These are phyloP conservation scores for Vararia minispora DNA, from an alignment of 768 basidiomycete species.

Conservation along the genomic window DNA sequence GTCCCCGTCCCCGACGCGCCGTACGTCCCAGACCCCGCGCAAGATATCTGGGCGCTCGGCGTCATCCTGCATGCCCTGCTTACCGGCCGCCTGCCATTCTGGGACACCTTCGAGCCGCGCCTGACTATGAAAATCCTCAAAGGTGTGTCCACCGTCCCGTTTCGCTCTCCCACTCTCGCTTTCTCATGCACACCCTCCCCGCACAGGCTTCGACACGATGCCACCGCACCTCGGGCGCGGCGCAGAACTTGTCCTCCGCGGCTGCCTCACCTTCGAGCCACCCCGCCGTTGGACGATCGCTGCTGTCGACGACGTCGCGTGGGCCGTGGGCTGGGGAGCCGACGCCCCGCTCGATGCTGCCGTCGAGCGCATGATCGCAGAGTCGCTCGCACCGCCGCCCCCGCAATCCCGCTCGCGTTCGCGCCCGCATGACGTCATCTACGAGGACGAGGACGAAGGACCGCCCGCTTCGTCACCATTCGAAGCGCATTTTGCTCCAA, in stretches of 20 bases:
- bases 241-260: constrained; percentile 58
- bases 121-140: constrained; percentile 86
- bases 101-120: constrained; percentile 83
- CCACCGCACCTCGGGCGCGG: constrained; percentile 46
- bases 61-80: constrained; percentile 81
- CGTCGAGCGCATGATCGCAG: constrained; percentile 22
- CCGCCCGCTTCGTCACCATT: background rate
- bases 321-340: constrained; percentile 65
- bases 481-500: background rate
- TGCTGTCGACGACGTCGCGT: constrained; percentile 69
- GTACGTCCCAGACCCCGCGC: constrained; percentile 47
- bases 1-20: constrained; percentile 35
- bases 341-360: constrained; percentile 23
- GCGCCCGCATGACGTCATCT: constrained; percentile 3
- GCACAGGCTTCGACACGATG: constrained; percentile 49
- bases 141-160: constrained; percentile 35
- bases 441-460: background rate
- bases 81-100: constrained; percentile 77
- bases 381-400: constrained; percentile 24
- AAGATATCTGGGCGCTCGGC: constrained; percentile 95
- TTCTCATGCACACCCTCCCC: constrained; percentile 8
- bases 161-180: constrained; percentile 8
- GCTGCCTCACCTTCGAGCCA: constrained; percentile 65
- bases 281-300: constrained; percentile 66
- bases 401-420: constrained; percentile 8